Percentiles rank a stretch among this genome's conserved stretches.
Evolutionary conservation across 805 yeast genomes (phyloP).

Genomic region (Sugiyamaella qingdaonensis): DNA sequence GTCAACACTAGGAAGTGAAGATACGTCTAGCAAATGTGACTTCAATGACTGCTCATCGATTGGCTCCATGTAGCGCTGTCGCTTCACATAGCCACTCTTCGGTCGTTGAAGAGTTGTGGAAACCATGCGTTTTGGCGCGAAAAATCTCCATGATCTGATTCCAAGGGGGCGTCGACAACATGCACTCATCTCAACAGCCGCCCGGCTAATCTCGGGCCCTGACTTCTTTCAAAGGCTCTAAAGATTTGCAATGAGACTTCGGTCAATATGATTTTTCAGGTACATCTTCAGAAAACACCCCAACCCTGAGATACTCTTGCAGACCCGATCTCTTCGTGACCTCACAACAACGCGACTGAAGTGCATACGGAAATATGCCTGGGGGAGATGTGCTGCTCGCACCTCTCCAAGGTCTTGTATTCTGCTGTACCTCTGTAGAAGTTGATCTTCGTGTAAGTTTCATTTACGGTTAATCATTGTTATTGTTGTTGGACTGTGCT

Average conservation of each 20-base stretch:
- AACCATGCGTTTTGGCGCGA: neutral
- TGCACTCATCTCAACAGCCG: too few relatives aligned
- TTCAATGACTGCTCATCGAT: neutral
- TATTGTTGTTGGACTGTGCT: neutral
- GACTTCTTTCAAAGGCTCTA: too few relatives aligned
- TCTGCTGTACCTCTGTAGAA: conserved; percentile 22
- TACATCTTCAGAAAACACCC: too few relatives aligned
- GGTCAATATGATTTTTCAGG: too few relatives aligned
- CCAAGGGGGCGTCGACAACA: too few relatives aligned
- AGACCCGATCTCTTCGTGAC: too few relatives aligned
- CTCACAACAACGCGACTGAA: neutral
- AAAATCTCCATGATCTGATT: too few relatives aligned
- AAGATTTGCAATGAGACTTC: too few relatives aligned
- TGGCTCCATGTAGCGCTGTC: neutral
- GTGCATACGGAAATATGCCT: too few relatives aligned
- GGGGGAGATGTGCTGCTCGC: conserved; percentile 1
- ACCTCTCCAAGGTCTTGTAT: conserved; percentile 17
- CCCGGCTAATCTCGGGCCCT: too few relatives aligned
- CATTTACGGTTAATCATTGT: neutral
- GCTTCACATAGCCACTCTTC: neutral
- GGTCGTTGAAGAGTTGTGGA: neutral
- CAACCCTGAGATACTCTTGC: too few relatives aligned
- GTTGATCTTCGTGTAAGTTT: conserved; percentile 18
- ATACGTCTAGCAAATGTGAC: neutral
- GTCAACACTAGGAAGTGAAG: neutral